Evolutionary conservation across 106 monocot species (phyloP).

Genomic region (Platanthera guangdongensis): DNA sequence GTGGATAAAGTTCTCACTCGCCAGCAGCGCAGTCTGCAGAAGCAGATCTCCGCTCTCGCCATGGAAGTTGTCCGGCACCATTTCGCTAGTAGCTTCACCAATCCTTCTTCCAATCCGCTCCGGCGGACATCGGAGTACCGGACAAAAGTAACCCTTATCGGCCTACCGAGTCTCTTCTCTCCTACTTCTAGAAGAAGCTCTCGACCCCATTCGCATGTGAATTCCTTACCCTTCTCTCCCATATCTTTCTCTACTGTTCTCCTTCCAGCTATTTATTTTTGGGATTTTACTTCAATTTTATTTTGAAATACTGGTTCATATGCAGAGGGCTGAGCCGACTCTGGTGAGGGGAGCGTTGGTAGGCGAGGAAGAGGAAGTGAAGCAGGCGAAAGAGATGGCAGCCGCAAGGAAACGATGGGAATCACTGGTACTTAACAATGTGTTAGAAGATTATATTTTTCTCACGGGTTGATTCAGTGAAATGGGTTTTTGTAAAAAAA

Average conservation of each 20-base stretch:
- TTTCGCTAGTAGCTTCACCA: conserved; percentile 2
- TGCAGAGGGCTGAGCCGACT: conserved; percentile 20
- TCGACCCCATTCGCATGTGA: not conserved
- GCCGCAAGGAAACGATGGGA: conserved; percentile 74
- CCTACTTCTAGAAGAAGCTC: not conserved
- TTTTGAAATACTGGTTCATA: not conserved
- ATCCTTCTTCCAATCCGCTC: conserved; percentile 3
- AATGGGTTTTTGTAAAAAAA: not conserved
- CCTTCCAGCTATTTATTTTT: not conserved
- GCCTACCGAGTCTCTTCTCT: not conserved
- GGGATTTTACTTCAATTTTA: not conserved
- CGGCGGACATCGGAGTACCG: not conserved
- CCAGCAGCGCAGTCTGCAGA: not conserved
- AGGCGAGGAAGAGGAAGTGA: conserved; percentile 53
- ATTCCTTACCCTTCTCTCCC: not conserved
- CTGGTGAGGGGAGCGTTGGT: conserved; percentile 28
- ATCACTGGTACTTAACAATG: conserved; percentile 30
- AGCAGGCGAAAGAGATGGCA: conserved; percentile 69
- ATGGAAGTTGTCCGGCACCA: conserved; percentile 20
- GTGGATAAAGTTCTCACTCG: not conserved
- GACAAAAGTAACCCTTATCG: not conserved
- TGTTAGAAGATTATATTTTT: not conserved
- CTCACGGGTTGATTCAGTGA: not conserved
- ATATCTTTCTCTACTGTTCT: not conserved
- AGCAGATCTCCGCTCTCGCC: not conserved